Base-by-base conservation (phyloP, 805 yeast species). In the Lipomyces spencermartinsiae region DNA sequence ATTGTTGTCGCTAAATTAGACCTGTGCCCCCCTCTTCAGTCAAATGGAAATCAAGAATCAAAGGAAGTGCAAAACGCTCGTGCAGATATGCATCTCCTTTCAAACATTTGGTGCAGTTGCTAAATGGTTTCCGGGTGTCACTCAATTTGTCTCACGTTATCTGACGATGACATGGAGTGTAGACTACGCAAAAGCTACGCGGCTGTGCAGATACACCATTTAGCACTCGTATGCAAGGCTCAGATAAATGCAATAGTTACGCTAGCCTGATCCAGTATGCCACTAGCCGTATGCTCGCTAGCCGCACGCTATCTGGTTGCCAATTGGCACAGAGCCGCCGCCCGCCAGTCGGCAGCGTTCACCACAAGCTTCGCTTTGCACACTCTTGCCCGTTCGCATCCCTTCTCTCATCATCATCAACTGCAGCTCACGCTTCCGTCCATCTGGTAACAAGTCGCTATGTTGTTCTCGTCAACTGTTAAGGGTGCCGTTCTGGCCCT, bases 401-500 rank as follows among this genome's bases (percentile, higher is more conserved):
- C 25, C 19, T 37, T 19, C 9, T 29, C 35, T 37, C 25, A 12
- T 60, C 58, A 49, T 57, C 68, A 10, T 54, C 58, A 22, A 16
- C 58, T 12, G 10, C 59, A 51, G 56, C 61, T 8, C 10, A 43
- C 43, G 22, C 46, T n/a, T 46, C 35, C 29, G 12, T 54, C 35
- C 35, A 34, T 25, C 58, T 39, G 37, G n/a, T 51, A 34, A 14
- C 49, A 51, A 29, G 49, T 9, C 53, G 51, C 60, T 22, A 66
- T 68, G 71, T 58, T 65, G 58, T 68, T 68, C 67, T 58, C 69
- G 12, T 25, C 64, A 31, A 46, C 68, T 35, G 22, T 64, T 58
- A 67, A 67, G 58, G 62, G 68, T 61, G 65, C 71, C 43, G 65
- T 39, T 29, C 46, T 70, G 31, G 69, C 65, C 9, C 65, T 70